Evolutionary conservation across 2,329 filamentous ascomycete genomes (phyloP).

Genomic region (Colletotrichum sp.): DNA sequence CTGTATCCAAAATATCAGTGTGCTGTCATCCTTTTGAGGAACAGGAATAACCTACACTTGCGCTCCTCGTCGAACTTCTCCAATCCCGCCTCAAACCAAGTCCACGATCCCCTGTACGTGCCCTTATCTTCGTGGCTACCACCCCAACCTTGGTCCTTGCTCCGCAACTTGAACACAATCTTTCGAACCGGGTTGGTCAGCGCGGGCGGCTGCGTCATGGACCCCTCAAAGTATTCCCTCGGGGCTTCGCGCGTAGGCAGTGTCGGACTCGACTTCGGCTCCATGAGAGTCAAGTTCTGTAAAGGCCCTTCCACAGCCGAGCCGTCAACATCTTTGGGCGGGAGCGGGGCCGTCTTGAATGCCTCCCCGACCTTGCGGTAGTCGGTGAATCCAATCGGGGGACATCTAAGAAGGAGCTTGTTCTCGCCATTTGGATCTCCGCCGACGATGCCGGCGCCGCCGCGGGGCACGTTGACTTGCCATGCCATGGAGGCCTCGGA

Average conservation of each 20-base stretch:
- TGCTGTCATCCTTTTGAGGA: accelerated
- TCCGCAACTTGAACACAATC: constrained; percentile 63
- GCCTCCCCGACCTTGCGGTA: constrained; percentile 4
- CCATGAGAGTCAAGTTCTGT: background rate
- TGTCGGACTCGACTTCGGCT: background rate
- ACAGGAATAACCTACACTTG: constrained; percentile 22
- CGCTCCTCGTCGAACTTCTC: constrained; percentile 55
- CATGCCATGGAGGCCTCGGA: constrained; percentile 39
- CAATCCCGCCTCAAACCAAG: constrained; percentile 69
- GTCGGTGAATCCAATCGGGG: constrained; percentile 38
- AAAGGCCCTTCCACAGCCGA: background rate
- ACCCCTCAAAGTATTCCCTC: constrained; percentile 34
- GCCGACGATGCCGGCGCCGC: constrained; percentile 27
- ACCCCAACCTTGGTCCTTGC: constrained; percentile 65
- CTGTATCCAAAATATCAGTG: background rate
- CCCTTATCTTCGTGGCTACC: constrained; percentile 32
- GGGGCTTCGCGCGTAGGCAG: background rate
- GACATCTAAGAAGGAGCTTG: constrained; percentile 37
- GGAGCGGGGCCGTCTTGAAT: constrained; percentile 11
- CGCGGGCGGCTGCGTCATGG: constrained; percentile 27
- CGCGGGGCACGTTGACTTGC: constrained; percentile 9
- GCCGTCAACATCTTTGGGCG: background rate
- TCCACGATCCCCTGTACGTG: constrained; percentile 55
- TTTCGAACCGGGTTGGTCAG: constrained; percentile 60
- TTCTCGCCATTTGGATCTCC: constrained; percentile 28